phyloP scores from a whole-genome alignment of 257 asterid species.

The Salvia hispanica region DNA sequence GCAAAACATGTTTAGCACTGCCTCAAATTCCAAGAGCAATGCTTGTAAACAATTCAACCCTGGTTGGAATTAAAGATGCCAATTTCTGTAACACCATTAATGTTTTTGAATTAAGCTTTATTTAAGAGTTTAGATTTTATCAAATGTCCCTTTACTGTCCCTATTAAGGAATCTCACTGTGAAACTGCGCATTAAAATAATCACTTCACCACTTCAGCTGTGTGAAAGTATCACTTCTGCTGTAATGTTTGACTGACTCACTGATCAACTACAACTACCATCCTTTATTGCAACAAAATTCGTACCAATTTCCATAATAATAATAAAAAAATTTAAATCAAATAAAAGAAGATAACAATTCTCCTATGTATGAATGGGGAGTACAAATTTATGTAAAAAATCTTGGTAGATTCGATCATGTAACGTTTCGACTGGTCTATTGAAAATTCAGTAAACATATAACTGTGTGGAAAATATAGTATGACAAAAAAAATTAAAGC shows the following conservation, averaged over 20 bases:
- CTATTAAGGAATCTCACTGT: slow-evolving; percentile 22
- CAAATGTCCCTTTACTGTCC: slow-evolving; percentile 44
- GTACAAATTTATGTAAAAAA: background rate
- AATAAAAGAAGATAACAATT: no score
- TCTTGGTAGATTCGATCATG: background rate
- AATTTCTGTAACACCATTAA: background rate
- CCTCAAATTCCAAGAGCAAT: slow-evolving; percentile 36
- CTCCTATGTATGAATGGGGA: no score
- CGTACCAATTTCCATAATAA: background rate
- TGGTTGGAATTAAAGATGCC: slow-evolving; percentile 37
- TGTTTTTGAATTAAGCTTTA: slow-evolving; percentile 7
- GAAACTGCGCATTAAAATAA: slow-evolving; percentile 22
- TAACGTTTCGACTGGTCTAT: background rate
- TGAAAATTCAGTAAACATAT: slow-evolving; percentile 1
- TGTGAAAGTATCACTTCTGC: slow-evolving; percentile 31
- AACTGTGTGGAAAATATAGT: background rate
- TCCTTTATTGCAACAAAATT: slow-evolving; percentile 7
- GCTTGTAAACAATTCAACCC: slow-evolving; percentile 25
- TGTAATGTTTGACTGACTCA: slow-evolving; percentile 21
- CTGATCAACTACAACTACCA: slow-evolving; percentile 10
- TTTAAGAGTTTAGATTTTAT: slow-evolving; percentile 12
- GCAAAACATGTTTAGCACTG: slow-evolving; percentile 47
- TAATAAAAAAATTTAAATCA: background rate
- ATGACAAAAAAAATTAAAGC: background rate
- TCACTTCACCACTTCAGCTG: slow-evolving; percentile 24